phyloP scores from a whole-genome alignment of 352 stramenopile genomes.

The Phytopythium vexans region DNA sequence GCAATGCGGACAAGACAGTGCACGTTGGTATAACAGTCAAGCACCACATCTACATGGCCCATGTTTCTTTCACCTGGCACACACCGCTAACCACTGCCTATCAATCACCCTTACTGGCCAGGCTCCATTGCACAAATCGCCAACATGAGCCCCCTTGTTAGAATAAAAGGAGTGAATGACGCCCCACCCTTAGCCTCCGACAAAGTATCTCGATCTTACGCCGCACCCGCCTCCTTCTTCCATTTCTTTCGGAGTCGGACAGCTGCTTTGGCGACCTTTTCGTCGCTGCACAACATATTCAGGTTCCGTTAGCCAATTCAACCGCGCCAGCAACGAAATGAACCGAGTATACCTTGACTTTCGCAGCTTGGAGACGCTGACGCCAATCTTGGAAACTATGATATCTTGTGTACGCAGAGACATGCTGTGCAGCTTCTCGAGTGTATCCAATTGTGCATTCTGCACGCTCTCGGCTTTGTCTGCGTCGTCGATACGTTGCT shows the following conservation, averaged over 20 bases:
- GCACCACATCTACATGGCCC: too few species aligned
- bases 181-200: too few species aligned
- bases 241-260: conserved; percentile 76
- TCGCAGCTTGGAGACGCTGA: conserved; percentile 69
- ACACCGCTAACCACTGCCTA: too few species aligned
- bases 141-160: too few species aligned
- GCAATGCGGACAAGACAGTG: too few species aligned
- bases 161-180: too few species aligned
- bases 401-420: conserved; percentile 68
- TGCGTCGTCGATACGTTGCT: conserved; percentile 35
- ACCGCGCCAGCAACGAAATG: neutral
- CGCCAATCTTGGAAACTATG: conserved; percentile 76
- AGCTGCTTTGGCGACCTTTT: conserved; percentile 53
- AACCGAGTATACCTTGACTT: conserved; percentile 52
- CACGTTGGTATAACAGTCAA: too few species aligned
- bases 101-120: too few species aligned
- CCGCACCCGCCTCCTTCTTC: conserved; percentile 49
- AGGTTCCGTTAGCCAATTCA: conserved; percentile 25
- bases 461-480: conserved; percentile 29
- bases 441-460: conserved; percentile 32
- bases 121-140: too few species aligned
- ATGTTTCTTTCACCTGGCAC: too few species aligned
- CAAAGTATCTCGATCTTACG: too few species aligned
- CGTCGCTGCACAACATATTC: conserved; percentile 52
- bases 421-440: conserved; percentile 66